Evolutionary conservation across 2,329 filamentous ascomycete genomes (phyloP), one percentile per base, ranked within the genome.

Genomic region (Neopestalotiopsis rosae): DNA sequence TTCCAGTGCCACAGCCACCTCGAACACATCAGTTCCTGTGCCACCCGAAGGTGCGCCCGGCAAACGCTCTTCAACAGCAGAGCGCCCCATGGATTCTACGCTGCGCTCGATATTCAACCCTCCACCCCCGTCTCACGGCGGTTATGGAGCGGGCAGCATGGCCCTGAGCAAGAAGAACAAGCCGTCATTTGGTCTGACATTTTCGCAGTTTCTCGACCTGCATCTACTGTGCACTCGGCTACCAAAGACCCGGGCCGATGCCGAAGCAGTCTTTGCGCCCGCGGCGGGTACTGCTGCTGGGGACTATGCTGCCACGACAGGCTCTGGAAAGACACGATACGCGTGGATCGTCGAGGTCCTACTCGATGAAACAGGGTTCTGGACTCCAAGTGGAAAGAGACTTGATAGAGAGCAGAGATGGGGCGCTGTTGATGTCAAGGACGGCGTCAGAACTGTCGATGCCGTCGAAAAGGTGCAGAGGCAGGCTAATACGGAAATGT

Each of bases 151-250:
- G 13, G 49, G 30, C 32, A 58, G 58, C 14, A 24, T 49, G 12
- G 67, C 72, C 52, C 72, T 61, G 42, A 69, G 71, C 32, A 74
- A 77, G 9, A 75, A 78, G 66, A 84, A 80, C 70, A 88, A 85
- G 69, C 86, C 87, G 5, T 81, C 81, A 17, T 89, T 88, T 67
- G 88, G 88, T 5, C 79, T 83, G 14, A 82, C 87, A 4, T 90
- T 90, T 70, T 73, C 83, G 5, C 85, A 88, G 76, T 80, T 90
- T 57, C 78, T 88, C 0, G 84, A 89, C 61, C 65, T 90, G 20
- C 88, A 90, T 69, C 71, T 91, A 5, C 78, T 90, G 2, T 83
- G 85, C 69, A 85, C 83, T 4, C 74, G 74, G 3, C 70, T 88
- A 0, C 84, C 86, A 30, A 79, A 80, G 57, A 76, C 74, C 4